Percentiles rank a stretch among this genome's conserved stretches.
Conservation (phyloP, 306 rosid genomes). For the Prosopis cineraria region DNA sequence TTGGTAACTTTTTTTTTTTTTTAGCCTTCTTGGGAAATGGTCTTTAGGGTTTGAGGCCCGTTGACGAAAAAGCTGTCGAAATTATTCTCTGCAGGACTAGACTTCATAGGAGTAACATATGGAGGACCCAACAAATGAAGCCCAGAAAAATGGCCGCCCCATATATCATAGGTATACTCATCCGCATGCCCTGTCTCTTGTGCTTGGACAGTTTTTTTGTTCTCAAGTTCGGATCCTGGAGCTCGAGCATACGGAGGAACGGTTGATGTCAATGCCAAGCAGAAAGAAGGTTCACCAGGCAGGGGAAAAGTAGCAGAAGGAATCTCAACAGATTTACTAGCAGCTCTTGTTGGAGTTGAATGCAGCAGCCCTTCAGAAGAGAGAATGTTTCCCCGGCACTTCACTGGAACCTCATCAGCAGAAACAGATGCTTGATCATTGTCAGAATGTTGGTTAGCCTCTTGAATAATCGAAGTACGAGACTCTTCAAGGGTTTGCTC, state of each 20-base stretch:
- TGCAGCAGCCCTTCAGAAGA: slow-evolving; percentile 45
- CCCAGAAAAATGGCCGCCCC: slow-evolving; percentile 91
- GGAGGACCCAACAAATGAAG: slow-evolving; percentile 62
- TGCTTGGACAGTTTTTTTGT: slow-evolving; percentile 39
- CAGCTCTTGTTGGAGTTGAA: slow-evolving; percentile 41
- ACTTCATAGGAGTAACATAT: slow-evolving; percentile 55
- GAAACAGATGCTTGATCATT: slow-evolving; percentile 38
- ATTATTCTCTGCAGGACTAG: slow-evolving; percentile 48
- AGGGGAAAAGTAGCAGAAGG: slow-evolving; percentile 57
- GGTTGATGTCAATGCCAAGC: slow-evolving; percentile 47
- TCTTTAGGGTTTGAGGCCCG: slow-evolving; percentile 70
- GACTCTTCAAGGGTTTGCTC: slow-evolving; percentile 55
- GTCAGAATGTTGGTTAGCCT: slow-evolving; percentile 32
- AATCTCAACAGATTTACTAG: slow-evolving; percentile 46
- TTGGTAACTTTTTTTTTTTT: slow-evolving; percentile 17
- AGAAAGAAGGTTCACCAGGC: slow-evolving; percentile 39
- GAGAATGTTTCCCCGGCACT: slow-evolving; percentile 17
- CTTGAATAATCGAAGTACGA: slow-evolving; percentile 41
- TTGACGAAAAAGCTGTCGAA: slow-evolving; percentile 89
- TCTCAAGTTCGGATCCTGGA: slow-evolving; percentile 64
- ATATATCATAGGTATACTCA: slow-evolving; percentile 85
- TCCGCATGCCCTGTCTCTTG: slow-evolving; percentile 50
- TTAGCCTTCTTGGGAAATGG: slow-evolving; percentile 57
- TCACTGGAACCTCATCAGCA: slow-evolving; percentile 37
- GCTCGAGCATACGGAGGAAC: slow-evolving; percentile 66